These are phyloP conservation scores for Paramecium sexaurelia DNA, from an alignment of 73 alveolate genomes.

Conservation along the genomic window DNA sequence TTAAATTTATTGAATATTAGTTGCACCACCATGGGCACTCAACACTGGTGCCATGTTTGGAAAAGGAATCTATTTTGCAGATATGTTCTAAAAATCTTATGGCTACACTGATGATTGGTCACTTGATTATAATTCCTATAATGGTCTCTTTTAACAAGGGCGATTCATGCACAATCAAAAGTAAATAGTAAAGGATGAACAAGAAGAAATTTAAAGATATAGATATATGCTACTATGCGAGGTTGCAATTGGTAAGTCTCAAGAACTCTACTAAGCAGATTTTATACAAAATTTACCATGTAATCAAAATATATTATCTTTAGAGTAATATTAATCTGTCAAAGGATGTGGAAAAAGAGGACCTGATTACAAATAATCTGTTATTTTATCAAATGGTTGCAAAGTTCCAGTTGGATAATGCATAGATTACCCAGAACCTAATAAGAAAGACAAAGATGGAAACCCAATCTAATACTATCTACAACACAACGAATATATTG, in stretches of 20 bases:
- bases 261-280: constrained; percentile 70
- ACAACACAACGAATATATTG: constrained; percentile 84
- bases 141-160: constrained; percentile 70
- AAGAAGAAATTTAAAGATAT: constrained; percentile 50
- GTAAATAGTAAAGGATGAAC: constrained; percentile 15
- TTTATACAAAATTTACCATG: constrained; percentile 68
- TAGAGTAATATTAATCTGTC: constrained; percentile 67
- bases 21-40: constrained; percentile 93
- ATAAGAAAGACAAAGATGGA: background rate
- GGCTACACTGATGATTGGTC: constrained; percentile 71
- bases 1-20: constrained; percentile 63
- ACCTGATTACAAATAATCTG: constrained; percentile 86
- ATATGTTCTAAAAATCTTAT: constrained; percentile 79
- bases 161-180: constrained; percentile 5
- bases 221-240: constrained; percentile 89
- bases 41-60: constrained; percentile 89
- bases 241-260: constrained; percentile 91
- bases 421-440: constrained; percentile 55
- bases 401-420: constrained; percentile 90
- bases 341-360: constrained; percentile 79
- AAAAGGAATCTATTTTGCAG: constrained; percentile 95
- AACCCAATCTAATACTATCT: background rate
- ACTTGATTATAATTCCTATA: constrained; percentile 42
- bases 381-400: constrained; percentile 90
- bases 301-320: constrained; percentile 13